Evolutionary conservation across 2,329 filamentous ascomycete genomes (phyloP), one percentile per base, ranked within the genome.

Genomic region (Pestalotiopsis sp.): DNA sequence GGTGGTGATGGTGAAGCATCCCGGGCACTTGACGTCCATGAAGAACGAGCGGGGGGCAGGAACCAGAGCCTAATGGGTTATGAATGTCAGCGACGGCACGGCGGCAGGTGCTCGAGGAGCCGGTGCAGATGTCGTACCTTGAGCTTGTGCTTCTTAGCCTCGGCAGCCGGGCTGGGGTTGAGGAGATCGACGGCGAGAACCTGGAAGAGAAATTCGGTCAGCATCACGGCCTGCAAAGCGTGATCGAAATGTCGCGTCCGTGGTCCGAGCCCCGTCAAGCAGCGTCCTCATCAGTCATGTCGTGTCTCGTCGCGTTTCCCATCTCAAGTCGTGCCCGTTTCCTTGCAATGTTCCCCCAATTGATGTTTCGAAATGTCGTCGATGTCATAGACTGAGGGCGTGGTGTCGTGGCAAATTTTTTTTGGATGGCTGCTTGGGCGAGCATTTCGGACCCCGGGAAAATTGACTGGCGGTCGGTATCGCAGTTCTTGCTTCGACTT

Each of bases 1-100:
- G 84, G 96, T 99, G 85, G 96, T 99, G 91, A 99, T 99, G 85
- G 94, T 98, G 92, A 98, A 99, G 93, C 96, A 99, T 81, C 96
- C 96, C 83, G 96, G 96, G 93, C 96, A 99, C 92, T 99, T 99
- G 89, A 99, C 96, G 84, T 99, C 96, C 96, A 99, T 99, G 93
- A 99, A 99, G 93, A 98, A 99, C 77, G 95, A 98, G 84, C 96
- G 94, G 80, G 96, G 96, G 75, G 90, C 92, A 80, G 96, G 96
- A 82, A 99, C 96, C 79, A 99, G 93, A 77, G 89, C 94, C 94
- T 97, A 76, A 71, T 66, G 57, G 57, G 39, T 59, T 69, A 4
- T 62, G 56, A 40, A 24, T 26, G 62, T 22, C 39, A 61, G 58
- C 35, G 35, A 61, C 14, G 13, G 52, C 35, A 59, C 17, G 14